phyloP scores from a whole-genome alignment of 164 flowering plant genomes.

The Piper longum region DNA sequence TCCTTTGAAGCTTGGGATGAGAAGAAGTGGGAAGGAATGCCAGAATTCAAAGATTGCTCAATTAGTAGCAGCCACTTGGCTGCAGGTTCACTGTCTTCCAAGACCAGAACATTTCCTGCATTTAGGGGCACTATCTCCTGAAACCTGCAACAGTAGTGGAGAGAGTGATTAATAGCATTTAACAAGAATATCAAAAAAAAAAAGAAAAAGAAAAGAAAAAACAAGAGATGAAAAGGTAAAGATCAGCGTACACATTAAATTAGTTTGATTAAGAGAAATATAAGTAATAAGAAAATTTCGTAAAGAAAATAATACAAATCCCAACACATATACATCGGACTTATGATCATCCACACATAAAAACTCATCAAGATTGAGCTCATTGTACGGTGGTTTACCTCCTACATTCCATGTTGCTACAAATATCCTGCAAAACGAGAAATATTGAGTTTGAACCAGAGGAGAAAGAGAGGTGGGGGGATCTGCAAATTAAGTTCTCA shows the following conservation, averaged over 20 bases:
- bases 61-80: constrained; percentile 62
- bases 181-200: no score
- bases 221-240: background rate
- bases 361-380: constrained; percentile 42
- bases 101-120: constrained; percentile 81
- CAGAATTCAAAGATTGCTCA: constrained; percentile 47
- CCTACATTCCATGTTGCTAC: constrained; percentile 87
- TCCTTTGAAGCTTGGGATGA: constrained; percentile 13
- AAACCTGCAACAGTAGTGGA: constrained; percentile 27
- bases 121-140: constrained; percentile 89
- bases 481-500: no score
- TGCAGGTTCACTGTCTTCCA: constrained; percentile 77
- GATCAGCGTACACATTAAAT: background rate
- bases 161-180: no score
- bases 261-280: background rate
- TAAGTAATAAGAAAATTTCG: background rate
- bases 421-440: constrained; percentile 29
- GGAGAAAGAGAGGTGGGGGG: background rate
- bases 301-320: constrained; percentile 20
- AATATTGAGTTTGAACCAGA: background rate
- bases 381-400: constrained; percentile 48
- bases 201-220: background rate
- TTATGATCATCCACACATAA: constrained; percentile 27
- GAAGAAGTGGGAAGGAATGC: constrained; percentile 8
- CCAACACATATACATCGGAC: constrained; percentile 61